Conservation (phyloP, 192 early-diverging fungal genomes). For the Phlyctochytrium planicorne region DNA sequence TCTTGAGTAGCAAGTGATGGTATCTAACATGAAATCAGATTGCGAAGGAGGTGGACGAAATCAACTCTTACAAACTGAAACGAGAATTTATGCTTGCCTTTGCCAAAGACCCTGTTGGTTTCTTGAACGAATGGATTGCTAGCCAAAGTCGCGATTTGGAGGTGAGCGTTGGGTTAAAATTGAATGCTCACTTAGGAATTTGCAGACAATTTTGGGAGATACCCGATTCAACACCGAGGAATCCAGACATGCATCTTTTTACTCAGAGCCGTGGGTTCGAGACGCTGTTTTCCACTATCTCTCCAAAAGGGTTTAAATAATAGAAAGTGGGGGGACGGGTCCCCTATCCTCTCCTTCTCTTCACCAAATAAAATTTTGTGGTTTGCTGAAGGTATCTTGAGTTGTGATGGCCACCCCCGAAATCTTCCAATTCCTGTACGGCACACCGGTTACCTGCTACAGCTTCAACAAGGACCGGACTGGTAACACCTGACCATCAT, state of each 20-base stretch:
- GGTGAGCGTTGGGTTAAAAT: slow-evolving; percentile 39
- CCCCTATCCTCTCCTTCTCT: no score
- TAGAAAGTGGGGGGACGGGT: neutral
- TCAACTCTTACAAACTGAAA: slow-evolving; percentile 86
- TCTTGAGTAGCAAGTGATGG: neutral
- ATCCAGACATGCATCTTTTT: slow-evolving; percentile 68
- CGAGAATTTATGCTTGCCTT: slow-evolving; percentile 92
- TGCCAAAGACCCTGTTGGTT: slow-evolving; percentile 79
- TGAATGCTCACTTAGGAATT: slow-evolving; percentile 3
- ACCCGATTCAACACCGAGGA: slow-evolving; percentile 74
- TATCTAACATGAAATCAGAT: slow-evolving; percentile 40
- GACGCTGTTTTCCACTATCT: slow-evolving; percentile 93
- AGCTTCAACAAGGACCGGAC: slow-evolving; percentile 88
- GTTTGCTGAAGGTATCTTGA: no score
- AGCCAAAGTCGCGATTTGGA: slow-evolving; percentile 92
- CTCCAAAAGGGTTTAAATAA: neutral
- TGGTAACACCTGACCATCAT: slow-evolving; percentile 48
- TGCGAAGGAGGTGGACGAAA: slow-evolving; percentile 73
- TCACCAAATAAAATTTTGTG: no score
- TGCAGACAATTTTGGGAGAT: slow-evolving; percentile 73
- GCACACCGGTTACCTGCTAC: slow-evolving; percentile 84
- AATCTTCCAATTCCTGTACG: slow-evolving; percentile 60
- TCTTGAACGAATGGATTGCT: slow-evolving; percentile 90
- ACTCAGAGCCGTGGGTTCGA: slow-evolving; percentile 73
- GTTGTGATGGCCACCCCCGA: slow-evolving; percentile 56